Base-by-base conservation (phyloP, 305 asterid species). In the Fraxinus platypoda region DNA sequence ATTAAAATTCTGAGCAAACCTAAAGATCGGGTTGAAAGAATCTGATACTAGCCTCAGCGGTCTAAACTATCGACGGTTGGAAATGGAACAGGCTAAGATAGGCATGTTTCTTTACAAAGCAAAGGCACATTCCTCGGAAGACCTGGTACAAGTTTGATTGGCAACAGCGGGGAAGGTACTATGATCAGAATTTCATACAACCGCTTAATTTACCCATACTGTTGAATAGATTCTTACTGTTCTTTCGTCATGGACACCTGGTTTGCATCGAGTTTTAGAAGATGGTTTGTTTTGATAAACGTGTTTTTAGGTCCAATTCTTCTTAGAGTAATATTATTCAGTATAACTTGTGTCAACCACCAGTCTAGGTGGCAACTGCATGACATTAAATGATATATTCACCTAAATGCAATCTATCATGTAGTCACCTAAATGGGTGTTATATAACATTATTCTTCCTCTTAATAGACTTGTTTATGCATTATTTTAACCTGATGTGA, bases 1-100 rank as follows among this genome's bases (percentile, higher is more conserved):
- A 88, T 90, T 79, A 90, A 90, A 71, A 87, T 91, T 34, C 84
- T 90, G 88, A 90, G 90, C 75, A 94, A 93, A 85, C 78, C 85
- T 26, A 91, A 89, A 81, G 94, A 92, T 81, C 90, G 83, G 38
- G 25, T 74, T 77, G 80, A 85, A 83, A 78, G 76, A 84, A 38
- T 77, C 78, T 54, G 93, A 79, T 41, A 38, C 80, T 41, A 86
- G 74, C 73, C 82, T 26, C 83, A 77, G 19, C 84, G 83, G 17
- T 75, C 86, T 52, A 83, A 46, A 23, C 78, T 37, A 33, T 75
- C 75, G 83, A 21, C 49, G 25, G 49, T 78, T 1, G 86, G 87
- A 78, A 87, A 88, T 83, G 92, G 87, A 38, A 75, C 75, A 3
- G 82, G 25, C 81, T 46, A 82, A 62, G 83, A 79, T 46, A 85